Percentiles rank a stretch among this genome's conserved stretches.
Evolutionary conservation across 805 yeast species (phyloP).

Genomic region (Clavispora fructus): DNA sequence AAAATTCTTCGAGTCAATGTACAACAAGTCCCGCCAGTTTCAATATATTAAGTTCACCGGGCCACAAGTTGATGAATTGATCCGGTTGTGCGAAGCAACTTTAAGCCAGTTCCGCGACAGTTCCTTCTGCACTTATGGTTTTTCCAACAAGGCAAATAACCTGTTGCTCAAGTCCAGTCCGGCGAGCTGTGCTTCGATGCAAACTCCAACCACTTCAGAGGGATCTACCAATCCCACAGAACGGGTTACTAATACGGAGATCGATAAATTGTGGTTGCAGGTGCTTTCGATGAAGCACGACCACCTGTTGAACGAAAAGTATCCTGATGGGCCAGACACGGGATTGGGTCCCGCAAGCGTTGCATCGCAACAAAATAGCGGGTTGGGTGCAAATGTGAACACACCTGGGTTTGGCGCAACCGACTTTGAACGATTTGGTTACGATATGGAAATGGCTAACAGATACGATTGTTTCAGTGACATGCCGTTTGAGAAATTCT

Average conservation of each 20-base stretch:
- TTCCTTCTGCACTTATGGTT: constrained; percentile 8
- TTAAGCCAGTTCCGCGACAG: constrained; percentile 9
- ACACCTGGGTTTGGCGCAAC: background rate
- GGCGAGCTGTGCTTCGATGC: background rate
- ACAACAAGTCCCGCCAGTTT: constrained; percentile 16
- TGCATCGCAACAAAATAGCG: background rate
- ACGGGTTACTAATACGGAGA: constrained; percentile 19
- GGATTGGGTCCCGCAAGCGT: background rate
- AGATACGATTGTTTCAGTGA: constrained; percentile 25
- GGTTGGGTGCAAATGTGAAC: background rate
- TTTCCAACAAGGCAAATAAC: constrained; percentile 8
- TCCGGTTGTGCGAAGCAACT: constrained; percentile 11
- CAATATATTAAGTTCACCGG: constrained; percentile 1
- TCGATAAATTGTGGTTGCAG: constrained; percentile 33
- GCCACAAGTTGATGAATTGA: constrained; percentile 14
- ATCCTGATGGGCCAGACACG: background rate
- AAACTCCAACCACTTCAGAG: background rate
- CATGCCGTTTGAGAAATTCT: constrained; percentile 20
- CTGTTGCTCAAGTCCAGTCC: background rate
- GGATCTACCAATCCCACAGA: constrained; percentile 4
- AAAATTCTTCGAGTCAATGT: constrained; percentile 25
- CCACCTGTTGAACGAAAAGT: constrained; percentile 1
- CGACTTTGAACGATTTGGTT: constrained; percentile 5
- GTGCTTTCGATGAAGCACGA: constrained; percentile 27
- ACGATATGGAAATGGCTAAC: constrained; percentile 12